Evolutionary conservation across 164 flowering plant genomes (phyloP).

Genomic region (Houttuynia cordata): DNA sequence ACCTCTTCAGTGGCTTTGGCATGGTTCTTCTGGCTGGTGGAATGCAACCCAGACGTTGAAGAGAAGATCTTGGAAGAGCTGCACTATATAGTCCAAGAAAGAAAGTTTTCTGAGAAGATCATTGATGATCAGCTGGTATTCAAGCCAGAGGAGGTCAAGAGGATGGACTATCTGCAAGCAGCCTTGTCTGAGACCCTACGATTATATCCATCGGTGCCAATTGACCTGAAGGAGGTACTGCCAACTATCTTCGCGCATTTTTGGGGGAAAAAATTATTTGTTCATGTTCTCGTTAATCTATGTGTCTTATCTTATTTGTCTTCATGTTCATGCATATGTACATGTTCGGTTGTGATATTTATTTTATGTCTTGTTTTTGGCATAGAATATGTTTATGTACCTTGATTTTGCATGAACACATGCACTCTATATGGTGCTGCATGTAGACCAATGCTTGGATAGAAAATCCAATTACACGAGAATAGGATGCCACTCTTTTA

Average conservation of each 20-base stretch:
- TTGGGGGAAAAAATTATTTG: too few species aligned
- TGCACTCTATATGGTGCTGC: too few species aligned
- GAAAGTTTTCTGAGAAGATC: slow-evolving; percentile 9
- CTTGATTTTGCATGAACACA: too few species aligned
- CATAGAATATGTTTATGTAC: too few species aligned
- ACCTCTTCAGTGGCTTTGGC: slow-evolving; percentile 84
- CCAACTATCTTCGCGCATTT: too few species aligned
- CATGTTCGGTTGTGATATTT: too few species aligned
- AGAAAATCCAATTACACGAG: too few species aligned
- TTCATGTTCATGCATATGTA: too few species aligned
- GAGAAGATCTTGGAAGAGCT: slow-evolving; percentile 51
- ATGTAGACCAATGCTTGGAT: too few species aligned
- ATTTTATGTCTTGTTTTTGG: too few species aligned
- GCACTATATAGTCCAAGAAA: slow-evolving; percentile 23
- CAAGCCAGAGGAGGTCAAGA: slow-evolving; percentile 74
- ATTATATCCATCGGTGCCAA: slow-evolving; percentile 84
- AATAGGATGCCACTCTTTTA: too few species aligned
- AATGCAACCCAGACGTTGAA: slow-evolving; percentile 48
- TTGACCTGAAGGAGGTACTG: slow-evolving; percentile 88
- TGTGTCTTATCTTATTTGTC: background rate
- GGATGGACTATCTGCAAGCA: slow-evolving; percentile 90
- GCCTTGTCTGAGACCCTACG: slow-evolving; percentile 83
- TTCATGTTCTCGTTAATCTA: too few species aligned
- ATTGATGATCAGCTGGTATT: slow-evolving; percentile 20
- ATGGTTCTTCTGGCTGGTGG: slow-evolving; percentile 92